Conservation (phyloP, 1,284 basidiomycete genomes). For the Cutaneotrichosporon curvatum region DNA sequence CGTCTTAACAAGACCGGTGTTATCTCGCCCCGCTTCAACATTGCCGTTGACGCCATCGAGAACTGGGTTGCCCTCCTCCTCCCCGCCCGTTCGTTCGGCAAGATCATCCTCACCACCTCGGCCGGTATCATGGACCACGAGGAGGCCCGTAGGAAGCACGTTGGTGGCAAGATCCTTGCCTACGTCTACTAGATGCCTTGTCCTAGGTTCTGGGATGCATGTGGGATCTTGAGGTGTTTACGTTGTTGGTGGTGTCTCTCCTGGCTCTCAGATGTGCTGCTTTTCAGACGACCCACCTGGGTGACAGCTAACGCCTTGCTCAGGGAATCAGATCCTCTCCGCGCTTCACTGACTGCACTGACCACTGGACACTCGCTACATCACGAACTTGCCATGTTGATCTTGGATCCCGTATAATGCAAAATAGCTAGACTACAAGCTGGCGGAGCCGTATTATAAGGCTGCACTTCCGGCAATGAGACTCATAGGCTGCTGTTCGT, state of each 20-base stretch:
- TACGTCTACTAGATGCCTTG: constrained; percentile 46
- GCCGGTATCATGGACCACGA: constrained; percentile 99
- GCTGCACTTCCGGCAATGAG: no score
- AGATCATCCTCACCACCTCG: constrained; percentile 91
- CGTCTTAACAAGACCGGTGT: constrained; percentile 98
- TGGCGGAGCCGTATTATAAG: no score
- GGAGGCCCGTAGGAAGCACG: constrained; percentile 97
- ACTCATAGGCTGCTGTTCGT: no score
- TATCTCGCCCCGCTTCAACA: constrained; percentile 97
- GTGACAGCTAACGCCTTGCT: neutral
- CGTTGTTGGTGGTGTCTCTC: neutral
- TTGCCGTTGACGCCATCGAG: constrained; percentile 74
- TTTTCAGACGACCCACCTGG: neutral
- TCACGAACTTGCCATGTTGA: no score
- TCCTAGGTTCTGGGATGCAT: constrained; percentile 17
- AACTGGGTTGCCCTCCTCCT: constrained; percentile 75
- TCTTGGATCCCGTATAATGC: no score
- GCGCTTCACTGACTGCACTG: no score
- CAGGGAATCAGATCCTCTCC: no score
- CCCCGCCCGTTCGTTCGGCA: constrained; percentile 91
- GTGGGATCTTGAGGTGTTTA: neutral
- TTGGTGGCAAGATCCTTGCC: constrained; percentile 50
- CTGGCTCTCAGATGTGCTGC: neutral
- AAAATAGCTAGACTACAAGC: no score
- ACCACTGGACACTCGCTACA: no score